A percentile compares a stretch with the other conserved stretches of the same genome.
Conservation (phyloP, 2,329 filamentous ascomycete species). For the Phialophora verrucosa region DNA sequence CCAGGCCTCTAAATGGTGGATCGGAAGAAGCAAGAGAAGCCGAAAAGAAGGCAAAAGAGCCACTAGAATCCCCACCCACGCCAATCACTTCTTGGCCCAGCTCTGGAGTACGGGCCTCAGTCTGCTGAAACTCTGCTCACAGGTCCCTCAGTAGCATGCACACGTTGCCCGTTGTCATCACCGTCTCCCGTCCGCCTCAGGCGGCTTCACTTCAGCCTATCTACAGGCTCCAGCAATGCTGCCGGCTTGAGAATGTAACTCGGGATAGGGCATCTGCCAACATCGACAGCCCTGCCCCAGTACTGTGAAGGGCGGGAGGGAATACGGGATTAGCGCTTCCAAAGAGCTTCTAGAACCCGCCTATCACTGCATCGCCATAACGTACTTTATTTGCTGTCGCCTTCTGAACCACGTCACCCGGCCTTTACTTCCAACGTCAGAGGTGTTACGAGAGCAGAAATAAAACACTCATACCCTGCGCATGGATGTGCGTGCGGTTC, state of each 20-base stretch:
- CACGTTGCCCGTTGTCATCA: background rate
- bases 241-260: background rate
- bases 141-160: background rate
- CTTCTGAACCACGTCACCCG: background rate
- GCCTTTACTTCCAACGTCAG: background rate
- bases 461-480: background rate
- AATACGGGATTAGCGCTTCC: constrained; percentile 15
- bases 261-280: background rate
- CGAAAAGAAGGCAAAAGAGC: constrained; percentile 14
- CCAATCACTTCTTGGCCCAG: constrained; percentile 15
- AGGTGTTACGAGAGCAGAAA: background rate
- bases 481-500: background rate
- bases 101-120: background rate
- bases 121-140: constrained; percentile 6
- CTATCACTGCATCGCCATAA: constrained; percentile 7
- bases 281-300: background rate
- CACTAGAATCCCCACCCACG: constrained; percentile 9
- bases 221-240: constrained; percentile 4
- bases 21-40: constrained; percentile 26
- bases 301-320: constrained; percentile 1
- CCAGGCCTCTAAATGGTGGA: constrained; percentile 14
- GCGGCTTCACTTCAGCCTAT: constrained; percentile 1
- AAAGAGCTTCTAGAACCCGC: constrained; percentile 32
- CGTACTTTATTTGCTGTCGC: background rate
- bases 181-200: background rate